Evolutionary conservation across 768 basidiomycete species (phyloP).

Genomic region (Boletus vinaceobasis): DNA sequence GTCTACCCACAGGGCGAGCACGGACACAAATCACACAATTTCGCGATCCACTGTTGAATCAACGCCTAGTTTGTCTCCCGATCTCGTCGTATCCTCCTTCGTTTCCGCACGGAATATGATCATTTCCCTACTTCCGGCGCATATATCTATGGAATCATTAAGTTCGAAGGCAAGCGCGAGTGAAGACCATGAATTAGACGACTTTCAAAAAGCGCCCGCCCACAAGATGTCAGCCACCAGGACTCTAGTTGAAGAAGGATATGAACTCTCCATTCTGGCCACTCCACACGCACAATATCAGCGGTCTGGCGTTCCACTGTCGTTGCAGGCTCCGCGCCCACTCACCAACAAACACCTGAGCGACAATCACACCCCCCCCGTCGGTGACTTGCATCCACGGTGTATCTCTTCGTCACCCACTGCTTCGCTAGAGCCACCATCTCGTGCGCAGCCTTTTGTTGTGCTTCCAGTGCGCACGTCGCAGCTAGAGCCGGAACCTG

Average conservation of each 20-base stretch:
- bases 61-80: conserved; percentile 2
- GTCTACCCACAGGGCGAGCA: not conserved
- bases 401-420: not conserved
- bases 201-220: conserved; percentile 6
- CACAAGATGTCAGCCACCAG: not conserved
- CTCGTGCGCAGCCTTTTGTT: conserved; percentile 17
- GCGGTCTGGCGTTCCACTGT: not conserved
- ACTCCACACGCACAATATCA: not conserved
- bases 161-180: conserved; percentile 26
- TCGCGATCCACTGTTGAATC: not conserved
- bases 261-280: conserved; percentile 16
- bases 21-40: not conserved
- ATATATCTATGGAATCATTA: conserved; percentile 30
- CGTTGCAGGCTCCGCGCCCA: not conserved
- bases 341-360: not conserved
- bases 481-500: conserved; percentile 32
- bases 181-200: conserved; percentile 29
- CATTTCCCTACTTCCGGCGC: conserved; percentile 24
- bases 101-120: conserved; percentile 20
- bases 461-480: conserved; percentile 28
- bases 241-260: not conserved
- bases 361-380: not conserved
- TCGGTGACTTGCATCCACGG: not conserved
- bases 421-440: not conserved
- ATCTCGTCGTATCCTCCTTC: conserved; percentile 16